These are phyloP conservation scores for Brasilioporus rufonigricans DNA, from an alignment of 768 basidiomycete genomes.

Conservation along the genomic window DNA sequence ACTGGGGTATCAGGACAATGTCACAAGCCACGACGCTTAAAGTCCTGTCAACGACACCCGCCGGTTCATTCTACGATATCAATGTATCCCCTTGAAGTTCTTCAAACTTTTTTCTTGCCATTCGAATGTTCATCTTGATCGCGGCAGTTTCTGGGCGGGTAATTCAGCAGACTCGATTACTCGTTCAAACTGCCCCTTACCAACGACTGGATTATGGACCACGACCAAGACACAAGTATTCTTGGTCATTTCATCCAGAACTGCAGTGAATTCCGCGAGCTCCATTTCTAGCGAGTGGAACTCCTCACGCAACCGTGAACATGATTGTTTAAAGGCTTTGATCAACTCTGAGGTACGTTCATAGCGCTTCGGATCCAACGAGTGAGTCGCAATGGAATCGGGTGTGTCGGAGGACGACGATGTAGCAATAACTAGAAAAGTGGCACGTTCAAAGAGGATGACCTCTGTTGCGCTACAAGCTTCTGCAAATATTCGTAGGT, in stretches of 20 bases:
- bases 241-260: slow-evolving; percentile 87
- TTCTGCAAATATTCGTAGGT: slow-evolving; percentile 82
- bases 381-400: slow-evolving; percentile 36
- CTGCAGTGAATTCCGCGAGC: slow-evolving; percentile 79
- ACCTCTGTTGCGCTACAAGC: slow-evolving; percentile 92
- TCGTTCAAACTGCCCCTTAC: slow-evolving; percentile 39
- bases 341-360: slow-evolving; percentile 91
- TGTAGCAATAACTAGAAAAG: slow-evolving; percentile 95
- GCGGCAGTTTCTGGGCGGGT: slow-evolving; percentile 73
- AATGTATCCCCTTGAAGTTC: slow-evolving; percentile 79
- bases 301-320: slow-evolving; percentile 80
- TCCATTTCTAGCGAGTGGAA: slow-evolving; percentile 88
- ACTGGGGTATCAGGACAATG: neutral
- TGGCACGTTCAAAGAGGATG: slow-evolving; percentile 94
- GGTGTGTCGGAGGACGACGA: slow-evolving; percentile 48
- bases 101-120: slow-evolving; percentile 85
- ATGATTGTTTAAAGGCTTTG: slow-evolving; percentile 93
- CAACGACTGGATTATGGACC: slow-evolving; percentile 85
- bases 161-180: neutral
- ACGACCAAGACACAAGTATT: slow-evolving; percentile 93
- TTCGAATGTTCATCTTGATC: slow-evolving; percentile 80
- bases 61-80: slow-evolving; percentile 18
- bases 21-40: neutral
- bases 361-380: slow-evolving; percentile 69
- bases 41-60: neutral